A percentile compares a stretch with the other conserved stretches of the same genome.
These are phyloP conservation scores for Gonapodya prolifera DNA, from an alignment of 192 early-diverging fungal species.

Conservation along the genomic window DNA sequence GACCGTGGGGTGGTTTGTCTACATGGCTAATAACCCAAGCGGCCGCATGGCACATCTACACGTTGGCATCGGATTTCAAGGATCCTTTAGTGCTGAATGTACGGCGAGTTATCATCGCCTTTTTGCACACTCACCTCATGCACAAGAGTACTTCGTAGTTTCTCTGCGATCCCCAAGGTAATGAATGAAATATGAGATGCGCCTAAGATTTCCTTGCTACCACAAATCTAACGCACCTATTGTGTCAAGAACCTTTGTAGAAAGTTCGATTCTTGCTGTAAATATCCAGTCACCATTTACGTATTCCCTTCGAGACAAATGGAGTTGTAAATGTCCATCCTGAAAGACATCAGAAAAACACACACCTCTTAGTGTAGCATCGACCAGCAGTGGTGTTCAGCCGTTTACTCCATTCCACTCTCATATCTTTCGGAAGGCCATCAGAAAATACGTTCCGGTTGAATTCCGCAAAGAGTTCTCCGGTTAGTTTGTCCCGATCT, in stretches of 20 bases:
- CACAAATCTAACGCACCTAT: slow-evolving; percentile 11
- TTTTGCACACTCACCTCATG: slow-evolving; percentile 12
- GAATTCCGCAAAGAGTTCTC: slow-evolving; percentile 1
- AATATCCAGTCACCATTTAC: slow-evolving; percentile 13
- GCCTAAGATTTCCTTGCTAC: neutral
- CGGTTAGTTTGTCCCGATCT: neutral
- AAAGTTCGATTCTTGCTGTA: slow-evolving; percentile 19
- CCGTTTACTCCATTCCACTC: neutral
- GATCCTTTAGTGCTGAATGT: too few species aligned
- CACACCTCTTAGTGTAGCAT: neutral
- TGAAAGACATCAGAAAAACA: neutral
- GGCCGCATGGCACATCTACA: slow-evolving; percentile 23
- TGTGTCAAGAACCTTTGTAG: slow-evolving; percentile 21
- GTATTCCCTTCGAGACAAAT: neutral
- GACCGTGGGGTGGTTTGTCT: slow-evolving; percentile 21
- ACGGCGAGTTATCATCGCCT: too few species aligned
- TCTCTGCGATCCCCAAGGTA: slow-evolving; percentile 8
- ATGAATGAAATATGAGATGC: slow-evolving; percentile 6
- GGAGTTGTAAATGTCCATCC: neutral
- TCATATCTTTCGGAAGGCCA: neutral
- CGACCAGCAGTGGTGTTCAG: slow-evolving; percentile 6
- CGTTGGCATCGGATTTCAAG: too few species aligned
- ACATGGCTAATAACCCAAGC: slow-evolving; percentile 15
- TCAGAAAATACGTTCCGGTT: neutral
- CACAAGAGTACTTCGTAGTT: slow-evolving; percentile 19